Conservation (phyloP, 805 yeast genomes). For the Suhomyces faveliae region DNA sequence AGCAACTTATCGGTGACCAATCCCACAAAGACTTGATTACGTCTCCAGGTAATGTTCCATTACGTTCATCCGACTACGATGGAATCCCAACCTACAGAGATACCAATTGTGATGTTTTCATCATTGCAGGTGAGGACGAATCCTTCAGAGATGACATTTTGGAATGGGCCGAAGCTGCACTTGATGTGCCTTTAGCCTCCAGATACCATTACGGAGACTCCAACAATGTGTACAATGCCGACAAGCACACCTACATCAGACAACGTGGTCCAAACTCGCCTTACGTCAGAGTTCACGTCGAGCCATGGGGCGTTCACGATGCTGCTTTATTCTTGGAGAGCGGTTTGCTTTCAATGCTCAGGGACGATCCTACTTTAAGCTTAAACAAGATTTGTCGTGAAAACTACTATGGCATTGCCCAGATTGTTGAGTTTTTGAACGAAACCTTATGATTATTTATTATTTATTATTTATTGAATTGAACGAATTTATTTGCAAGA, state of each 20-base stretch:
- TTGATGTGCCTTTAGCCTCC: constrained; percentile 24
- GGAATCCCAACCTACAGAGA: constrained; percentile 30
- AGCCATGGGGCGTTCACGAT: constrained; percentile 41
- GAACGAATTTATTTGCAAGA: too few species aligned
- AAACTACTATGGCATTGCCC: constrained; percentile 21
- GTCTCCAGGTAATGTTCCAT: constrained; percentile 17
- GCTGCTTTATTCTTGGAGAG: constrained; percentile 26
- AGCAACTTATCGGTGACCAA: constrained; percentile 13
- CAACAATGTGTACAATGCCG: constrained; percentile 15
- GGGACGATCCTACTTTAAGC: constrained; percentile 1
- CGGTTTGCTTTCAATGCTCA: constrained; percentile 16
- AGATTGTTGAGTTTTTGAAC: constrained; percentile 25
- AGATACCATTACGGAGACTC: constrained; percentile 29
- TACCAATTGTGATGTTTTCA: constrained; percentile 25
- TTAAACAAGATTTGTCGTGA: constrained; percentile 10
- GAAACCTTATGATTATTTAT: constrained; percentile 15
- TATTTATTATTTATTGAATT: too few species aligned
- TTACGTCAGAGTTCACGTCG: constrained; percentile 21
- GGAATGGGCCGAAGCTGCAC: constrained; percentile 33
- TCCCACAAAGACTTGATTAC: constrained; percentile 5
- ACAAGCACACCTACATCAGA: constrained; percentile 23
- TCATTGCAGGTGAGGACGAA: constrained; percentile 43
- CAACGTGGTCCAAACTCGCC: constrained; percentile 15
- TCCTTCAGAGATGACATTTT: constrained; percentile 36
- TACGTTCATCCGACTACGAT: constrained; percentile 29